Evolutionary conservation across 768 basidiomycete genomes (phyloP).

Genomic region (Hemileccinum impolitum): DNA sequence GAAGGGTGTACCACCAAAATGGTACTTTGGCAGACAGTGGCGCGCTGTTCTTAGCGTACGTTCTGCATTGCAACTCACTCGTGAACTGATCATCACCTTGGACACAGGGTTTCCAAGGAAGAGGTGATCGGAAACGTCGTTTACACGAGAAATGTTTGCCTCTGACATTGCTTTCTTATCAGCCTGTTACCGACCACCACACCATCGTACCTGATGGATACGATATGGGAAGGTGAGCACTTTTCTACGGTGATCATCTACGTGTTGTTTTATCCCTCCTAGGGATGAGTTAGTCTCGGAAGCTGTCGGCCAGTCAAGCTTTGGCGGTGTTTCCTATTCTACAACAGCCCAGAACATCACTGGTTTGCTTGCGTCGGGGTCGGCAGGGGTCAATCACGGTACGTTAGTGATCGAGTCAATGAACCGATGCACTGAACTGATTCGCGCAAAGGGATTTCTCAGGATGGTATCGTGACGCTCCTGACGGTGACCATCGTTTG

Average conservation of each 20-base stretch:
- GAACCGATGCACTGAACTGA: not conserved
- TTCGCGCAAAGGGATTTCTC: constrained; percentile 45
- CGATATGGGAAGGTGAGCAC: constrained; percentile 38
- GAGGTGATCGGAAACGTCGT: constrained; percentile 22
- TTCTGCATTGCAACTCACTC: not conserved
- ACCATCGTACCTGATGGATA: constrained; percentile 46
- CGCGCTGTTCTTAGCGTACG: constrained; percentile 57
- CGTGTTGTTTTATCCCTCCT: not conserved
- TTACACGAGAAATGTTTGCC: not conserved
- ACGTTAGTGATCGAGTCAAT: not conserved
- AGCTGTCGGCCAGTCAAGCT: constrained; percentile 39
- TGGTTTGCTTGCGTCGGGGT: constrained; percentile 52
- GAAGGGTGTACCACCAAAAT: constrained; percentile 53
- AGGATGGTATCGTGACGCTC: constrained; percentile 52
- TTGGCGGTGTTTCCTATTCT: constrained; percentile 44
- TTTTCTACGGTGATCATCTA: not conserved
- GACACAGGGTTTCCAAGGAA: constrained; percentile 45
- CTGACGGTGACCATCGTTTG: constrained; percentile 48
- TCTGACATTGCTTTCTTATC: not conserved
- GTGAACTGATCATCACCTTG: not conserved
- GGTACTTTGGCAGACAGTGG: constrained; percentile 45
- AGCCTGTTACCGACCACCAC: constrained; percentile 36
- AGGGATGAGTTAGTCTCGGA: constrained; percentile 39
- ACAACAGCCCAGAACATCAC: constrained; percentile 45
- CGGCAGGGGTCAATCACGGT: constrained; percentile 51